Evolutionary conservation across 164 flowering plant genomes (phyloP).

Genomic region (Magnolia officinalis): DNA sequence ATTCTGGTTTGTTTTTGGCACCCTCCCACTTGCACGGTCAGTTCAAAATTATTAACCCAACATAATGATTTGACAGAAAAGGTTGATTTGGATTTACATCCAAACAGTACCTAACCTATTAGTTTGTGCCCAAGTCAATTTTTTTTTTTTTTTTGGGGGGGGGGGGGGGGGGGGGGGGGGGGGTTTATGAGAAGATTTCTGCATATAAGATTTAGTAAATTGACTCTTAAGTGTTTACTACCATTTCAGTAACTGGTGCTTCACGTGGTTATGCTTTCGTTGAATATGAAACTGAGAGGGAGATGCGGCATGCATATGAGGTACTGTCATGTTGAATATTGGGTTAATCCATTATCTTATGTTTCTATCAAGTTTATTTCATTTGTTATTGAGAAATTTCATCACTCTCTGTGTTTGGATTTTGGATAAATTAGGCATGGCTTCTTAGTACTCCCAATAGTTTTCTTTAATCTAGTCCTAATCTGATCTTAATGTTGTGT

Average conservation of each 20-base stretch:
- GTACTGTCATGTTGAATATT: conserved; percentile 25
- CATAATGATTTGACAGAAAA: too few relatives aligned
- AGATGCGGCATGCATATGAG: conserved; percentile 90
- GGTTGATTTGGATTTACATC: too few relatives aligned
- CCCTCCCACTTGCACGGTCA: not conserved
- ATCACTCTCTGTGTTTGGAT: not conserved
- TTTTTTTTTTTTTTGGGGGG: too few relatives aligned
- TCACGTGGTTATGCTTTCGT: conserved; percentile 94
- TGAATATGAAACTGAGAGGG: conserved; percentile 79
- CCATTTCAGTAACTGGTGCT: conserved; percentile 83
- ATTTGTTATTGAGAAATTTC: not conserved
- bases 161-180: too few relatives aligned
- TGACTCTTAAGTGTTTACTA: not conserved
- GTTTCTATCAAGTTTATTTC: not conserved
- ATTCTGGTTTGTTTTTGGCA: too few relatives aligned
- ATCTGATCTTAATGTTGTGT: too few relatives aligned
- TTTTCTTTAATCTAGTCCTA: too few relatives aligned
- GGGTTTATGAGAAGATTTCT: too few relatives aligned
- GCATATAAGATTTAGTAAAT: too few relatives aligned
- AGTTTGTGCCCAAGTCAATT: too few relatives aligned
- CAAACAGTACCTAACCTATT: too few relatives aligned
- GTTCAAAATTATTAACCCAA: not conserved
- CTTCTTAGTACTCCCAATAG: not conserved
- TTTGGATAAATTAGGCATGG: not conserved
- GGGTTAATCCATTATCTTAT: not conserved